These are phyloP conservation scores for Tulasnella sp. DNA, from an alignment of 768 basidiomycete species.

Conservation along the genomic window DNA sequence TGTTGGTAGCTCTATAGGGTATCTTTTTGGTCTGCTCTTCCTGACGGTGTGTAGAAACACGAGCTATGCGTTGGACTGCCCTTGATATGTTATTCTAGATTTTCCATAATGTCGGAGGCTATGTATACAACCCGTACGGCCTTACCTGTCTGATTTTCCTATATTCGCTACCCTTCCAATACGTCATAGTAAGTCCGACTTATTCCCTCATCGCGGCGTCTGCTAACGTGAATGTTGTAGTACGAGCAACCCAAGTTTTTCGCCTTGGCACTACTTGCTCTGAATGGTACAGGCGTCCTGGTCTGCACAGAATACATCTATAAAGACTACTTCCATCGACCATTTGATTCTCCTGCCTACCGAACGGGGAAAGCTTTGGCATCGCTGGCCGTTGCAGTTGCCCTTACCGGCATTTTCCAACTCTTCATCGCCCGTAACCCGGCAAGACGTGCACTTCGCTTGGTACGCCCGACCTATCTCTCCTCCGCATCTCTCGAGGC, in stretches of 20 bases:
- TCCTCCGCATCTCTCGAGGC: background rate
- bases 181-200: slow-evolving; percentile 16
- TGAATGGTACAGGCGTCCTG: slow-evolving; percentile 20
- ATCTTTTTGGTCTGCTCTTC: slow-evolving; percentile 19
- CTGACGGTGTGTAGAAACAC: slow-evolving; percentile 16
- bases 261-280: slow-evolving; percentile 18
- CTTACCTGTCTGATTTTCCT: slow-evolving; percentile 18
- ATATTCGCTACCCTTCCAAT: slow-evolving; percentile 19
- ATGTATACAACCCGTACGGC: slow-evolving; percentile 24
- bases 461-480: slow-evolving; percentile 8
- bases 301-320: slow-evolving; percentile 22
- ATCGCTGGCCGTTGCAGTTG: slow-evolving; percentile 24
- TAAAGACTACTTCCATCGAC: slow-evolving; percentile 18
- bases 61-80: background rate
- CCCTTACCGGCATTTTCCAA: slow-evolving; percentile 24
- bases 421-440: slow-evolving; percentile 24
- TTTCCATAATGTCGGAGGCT: slow-evolving; percentile 26
- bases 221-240: background rate
- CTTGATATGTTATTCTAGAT: slow-evolving; percentile 18
- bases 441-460: slow-evolving; percentile 22
- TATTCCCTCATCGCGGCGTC: background rate
- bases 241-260: slow-evolving; percentile 21
- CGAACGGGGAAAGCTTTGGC: slow-evolving; percentile 22
- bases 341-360: slow-evolving; percentile 24
- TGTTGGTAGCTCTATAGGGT: slow-evolving; percentile 22